phyloP scores from a whole-genome alignment of 1,139 yeast species.

The Saccharomyces uvarum region DNA sequence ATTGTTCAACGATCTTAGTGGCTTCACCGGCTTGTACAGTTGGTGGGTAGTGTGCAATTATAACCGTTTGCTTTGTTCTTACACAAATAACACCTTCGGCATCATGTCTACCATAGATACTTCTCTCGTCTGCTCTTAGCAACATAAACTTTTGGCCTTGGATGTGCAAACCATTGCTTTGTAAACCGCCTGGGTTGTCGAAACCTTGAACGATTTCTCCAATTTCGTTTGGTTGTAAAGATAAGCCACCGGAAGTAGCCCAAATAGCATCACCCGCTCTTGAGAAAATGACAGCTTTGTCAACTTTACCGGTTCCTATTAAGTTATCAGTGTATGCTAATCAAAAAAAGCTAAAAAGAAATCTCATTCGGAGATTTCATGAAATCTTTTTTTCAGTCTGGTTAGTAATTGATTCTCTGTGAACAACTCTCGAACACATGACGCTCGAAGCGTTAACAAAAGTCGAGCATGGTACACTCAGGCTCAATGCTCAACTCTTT shows the following conservation, averaged over 20 bases:
- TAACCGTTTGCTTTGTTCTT: slow-evolving; percentile 85
- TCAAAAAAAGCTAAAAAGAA: neutral
- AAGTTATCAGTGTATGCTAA: slow-evolving; percentile 88
- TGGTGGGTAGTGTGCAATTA: slow-evolving; percentile 90
- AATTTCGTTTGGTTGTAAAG: slow-evolving; percentile 65
- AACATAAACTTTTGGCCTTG: slow-evolving; percentile 83
- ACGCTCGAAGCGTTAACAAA: neutral
- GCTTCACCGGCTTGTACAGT: slow-evolving; percentile 94
- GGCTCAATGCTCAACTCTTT: neutral
- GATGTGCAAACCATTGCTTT: slow-evolving; percentile 77
- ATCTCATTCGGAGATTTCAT: slow-evolving; percentile 23
- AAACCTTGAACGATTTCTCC: slow-evolving; percentile 70
- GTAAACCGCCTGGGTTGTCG: slow-evolving; percentile 69
- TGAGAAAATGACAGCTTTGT: slow-evolving; percentile 87
- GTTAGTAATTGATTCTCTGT: neutral
- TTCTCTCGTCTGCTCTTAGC: slow-evolving; percentile 83
- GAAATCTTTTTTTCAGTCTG: neutral
- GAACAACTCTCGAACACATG: neutral
- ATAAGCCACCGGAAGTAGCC: slow-evolving; percentile 76
- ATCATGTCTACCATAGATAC: slow-evolving; percentile 85
- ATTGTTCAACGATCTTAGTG: slow-evolving; percentile 83
- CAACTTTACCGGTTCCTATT: slow-evolving; percentile 76
- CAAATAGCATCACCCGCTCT: slow-evolving; percentile 91
- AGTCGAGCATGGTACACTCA: neutral
- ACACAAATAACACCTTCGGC: slow-evolving; percentile 86